phyloP scores from a whole-genome alignment of 495 filamentous ascomycete genomes.

The Penicillium nucicola region DNA sequence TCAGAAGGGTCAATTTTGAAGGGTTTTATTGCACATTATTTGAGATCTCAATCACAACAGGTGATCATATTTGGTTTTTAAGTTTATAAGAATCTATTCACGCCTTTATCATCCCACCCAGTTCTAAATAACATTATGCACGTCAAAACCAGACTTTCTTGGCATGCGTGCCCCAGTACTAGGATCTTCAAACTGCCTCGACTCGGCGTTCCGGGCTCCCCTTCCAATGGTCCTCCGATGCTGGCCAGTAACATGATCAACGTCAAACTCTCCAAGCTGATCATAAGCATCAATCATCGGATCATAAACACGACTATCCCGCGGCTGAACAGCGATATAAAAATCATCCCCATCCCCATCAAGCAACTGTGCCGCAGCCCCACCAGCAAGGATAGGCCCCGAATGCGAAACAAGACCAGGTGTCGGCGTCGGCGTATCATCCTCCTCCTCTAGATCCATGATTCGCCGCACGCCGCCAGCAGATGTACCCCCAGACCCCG shows the following conservation, averaged over 20 bases:
- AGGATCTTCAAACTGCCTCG: slow-evolving; percentile 21
- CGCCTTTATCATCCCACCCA: background rate
- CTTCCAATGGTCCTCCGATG: slow-evolving; percentile 11
- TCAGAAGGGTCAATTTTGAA: too few relatives aligned
- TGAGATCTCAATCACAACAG: too few relatives aligned
- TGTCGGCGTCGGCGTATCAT: background rate
- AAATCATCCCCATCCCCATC: slow-evolving; percentile 10
- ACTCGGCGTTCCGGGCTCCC: slow-evolving; percentile 6
- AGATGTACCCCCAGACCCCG: slow-evolving; percentile 1
- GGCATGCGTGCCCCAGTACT: slow-evolving; percentile 13
- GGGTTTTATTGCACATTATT: too few relatives aligned
- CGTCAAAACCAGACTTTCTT: slow-evolving; percentile 18
- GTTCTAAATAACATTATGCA: slow-evolving; percentile 10
- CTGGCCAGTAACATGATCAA: slow-evolving; percentile 3
- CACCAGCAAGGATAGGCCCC: background rate
- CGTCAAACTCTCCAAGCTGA: slow-evolving; percentile 14
- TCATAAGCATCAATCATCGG: slow-evolving; percentile 10
- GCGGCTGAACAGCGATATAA: slow-evolving; percentile 8
- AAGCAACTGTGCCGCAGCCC: slow-evolving; percentile 2
- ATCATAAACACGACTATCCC: slow-evolving; percentile 9
- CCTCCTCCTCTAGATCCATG: slow-evolving; percentile 20
- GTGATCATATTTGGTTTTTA: background rate
- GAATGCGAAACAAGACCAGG: background rate
- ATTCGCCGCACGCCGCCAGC: slow-evolving; percentile 28
- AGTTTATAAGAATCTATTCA: background rate